phyloP scores from a whole-genome alignment of 1,284 basidiomycete genomes.

The Mycena citricolor region DNA sequence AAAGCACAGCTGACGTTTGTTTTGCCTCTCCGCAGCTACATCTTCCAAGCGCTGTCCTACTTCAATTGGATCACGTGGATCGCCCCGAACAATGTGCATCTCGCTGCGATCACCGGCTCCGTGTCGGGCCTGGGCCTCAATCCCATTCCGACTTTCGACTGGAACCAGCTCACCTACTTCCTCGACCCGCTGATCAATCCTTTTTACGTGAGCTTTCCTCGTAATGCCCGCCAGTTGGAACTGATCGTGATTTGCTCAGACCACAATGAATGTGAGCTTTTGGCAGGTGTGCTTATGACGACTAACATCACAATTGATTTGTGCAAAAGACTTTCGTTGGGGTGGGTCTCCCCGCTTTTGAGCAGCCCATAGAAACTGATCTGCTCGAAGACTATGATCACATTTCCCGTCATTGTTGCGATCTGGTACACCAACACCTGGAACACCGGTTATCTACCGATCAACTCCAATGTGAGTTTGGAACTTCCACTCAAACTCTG shows the following conservation, averaged over 20 bases:
- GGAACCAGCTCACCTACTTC: not conserved
- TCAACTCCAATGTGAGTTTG: conserved; percentile 13
- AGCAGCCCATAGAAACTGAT: no score
- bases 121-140: conserved; percentile 21
- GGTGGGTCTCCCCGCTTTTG: no score
- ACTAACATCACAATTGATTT: not conserved
- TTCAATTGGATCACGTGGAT: conserved; percentile 69
- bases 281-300: not conserved
- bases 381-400: conserved; percentile 8
- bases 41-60: conserved; percentile 40
- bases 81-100: conserved; percentile 47
- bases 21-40: conserved; percentile 51
- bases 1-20: not conserved
- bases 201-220: conserved; percentile 8
- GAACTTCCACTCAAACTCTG: not conserved
- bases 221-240: not conserved
- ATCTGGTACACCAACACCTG: conserved; percentile 17
- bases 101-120: conserved; percentile 36
- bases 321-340: conserved; percentile 15
- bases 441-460: conserved; percentile 15
- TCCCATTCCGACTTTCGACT: conserved; percentile 18
- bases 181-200: conserved; percentile 15
- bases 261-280: conserved; percentile 13
- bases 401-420: conserved; percentile 11
- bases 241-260: not conserved